Base-by-base conservation (phyloP, 768 basidiomycete species). In the Macrolepiota fuliginosa region DNA sequence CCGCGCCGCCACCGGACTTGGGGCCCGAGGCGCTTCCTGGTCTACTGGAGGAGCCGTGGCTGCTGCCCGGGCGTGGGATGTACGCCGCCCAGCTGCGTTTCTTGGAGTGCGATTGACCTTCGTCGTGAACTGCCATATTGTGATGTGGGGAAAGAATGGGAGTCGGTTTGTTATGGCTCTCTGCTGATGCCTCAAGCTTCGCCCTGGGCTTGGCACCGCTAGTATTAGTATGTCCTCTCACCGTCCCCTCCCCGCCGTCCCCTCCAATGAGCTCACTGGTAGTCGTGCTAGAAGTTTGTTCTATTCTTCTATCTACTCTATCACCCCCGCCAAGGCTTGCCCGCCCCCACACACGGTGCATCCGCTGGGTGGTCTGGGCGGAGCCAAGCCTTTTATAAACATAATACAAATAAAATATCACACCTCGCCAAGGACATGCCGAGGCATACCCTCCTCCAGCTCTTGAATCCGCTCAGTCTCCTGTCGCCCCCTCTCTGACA, bases 401-500 rank as follows among this genome's bases (percentile, higher is more conserved):
- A 45, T 45, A 45, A 19, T 19, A 45, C 19, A 19, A 52, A 40
- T 54, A 27, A 39, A n/a, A 47, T 49, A 25, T 62, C 56, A 13
- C 5, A 35, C n/a, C 40, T 71, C 66, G 0, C 76, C 73, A 54
- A 74, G 63, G 22, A 83, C 80, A 63, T 83, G 71, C 69, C 81
- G 84, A 29, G 77, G 78, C 67, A 72, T 76, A 0, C 81, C 83
- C 49, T 69, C 73, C 32, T 81, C 74, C 62, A 72, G 65, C 58
- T 65, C 59, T 24, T 67, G 75, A 56, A 77, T 61, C n/a, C 71
- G 66, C 54, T 77, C 67, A 2, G 77, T 77, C 49, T 83, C 74
- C 50, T 71, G 64, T 25, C 76, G 73, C 0, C 86, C 87, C 17
- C 73, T 68, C 32, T 76, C 70, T 6, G 88, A 80, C 27, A 88